These are phyloP conservation scores for Xylaria castorea DNA, from an alignment of 495 filamentous ascomycete genomes.

Conservation along the genomic window DNA sequence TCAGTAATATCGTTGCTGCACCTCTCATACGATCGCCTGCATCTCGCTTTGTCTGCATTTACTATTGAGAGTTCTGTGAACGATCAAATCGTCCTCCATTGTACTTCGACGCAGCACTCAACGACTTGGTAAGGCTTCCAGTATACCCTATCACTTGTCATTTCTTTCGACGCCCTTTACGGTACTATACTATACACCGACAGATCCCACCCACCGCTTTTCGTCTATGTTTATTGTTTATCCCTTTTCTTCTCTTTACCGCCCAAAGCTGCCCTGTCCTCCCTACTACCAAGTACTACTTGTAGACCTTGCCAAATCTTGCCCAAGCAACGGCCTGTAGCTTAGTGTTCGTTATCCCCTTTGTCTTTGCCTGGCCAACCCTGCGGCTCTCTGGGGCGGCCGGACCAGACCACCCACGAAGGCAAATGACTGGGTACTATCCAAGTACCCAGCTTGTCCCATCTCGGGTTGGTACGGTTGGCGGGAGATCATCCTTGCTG, in stretches of 20 bases:
- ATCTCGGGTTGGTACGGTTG: conserved; percentile 18
- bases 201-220: conserved; percentile 8
- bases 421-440: conserved; percentile 15
- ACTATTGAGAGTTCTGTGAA: neutral
- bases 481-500: conserved; percentile 6
- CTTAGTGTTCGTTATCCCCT: neutral
- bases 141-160: conserved; percentile 12
- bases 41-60: neutral
- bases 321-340: neutral
- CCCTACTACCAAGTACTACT: neutral
- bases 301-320: conserved; percentile 7
- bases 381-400: conserved; percentile 22
- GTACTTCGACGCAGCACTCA: neutral
- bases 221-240: neutral
- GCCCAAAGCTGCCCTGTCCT: neutral
- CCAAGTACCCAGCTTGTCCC: conserved; percentile 20
- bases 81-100: conserved; percentile 1
- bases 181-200: conserved; percentile 10
- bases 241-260: neutral
- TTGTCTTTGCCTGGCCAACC: conserved; percentile 6
- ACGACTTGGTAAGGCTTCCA: conserved; percentile 10
- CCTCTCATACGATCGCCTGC: neutral
- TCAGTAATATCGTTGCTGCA: conserved; percentile 11
- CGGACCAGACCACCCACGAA: conserved; percentile 14
- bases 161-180: neutral